Conservation (phyloP, 2,329 filamentous ascomycete genomes). For the Phaeosphaeriaceae sp. region DNA sequence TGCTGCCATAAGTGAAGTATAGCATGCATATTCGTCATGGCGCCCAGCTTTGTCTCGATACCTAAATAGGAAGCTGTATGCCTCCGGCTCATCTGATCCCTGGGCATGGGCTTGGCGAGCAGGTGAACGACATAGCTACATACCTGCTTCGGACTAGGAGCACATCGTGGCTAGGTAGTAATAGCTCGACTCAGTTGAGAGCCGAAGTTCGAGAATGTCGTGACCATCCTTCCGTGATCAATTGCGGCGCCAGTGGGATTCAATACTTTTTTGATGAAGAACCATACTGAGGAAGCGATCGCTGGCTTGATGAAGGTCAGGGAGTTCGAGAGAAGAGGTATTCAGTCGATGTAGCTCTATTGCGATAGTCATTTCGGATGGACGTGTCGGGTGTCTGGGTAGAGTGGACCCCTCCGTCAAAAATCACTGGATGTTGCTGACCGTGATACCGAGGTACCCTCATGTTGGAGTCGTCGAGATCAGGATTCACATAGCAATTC, state of each 20-base stretch:
- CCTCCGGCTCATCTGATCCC: slow-evolving; percentile 3
- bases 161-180: neutral
- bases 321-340: too few relatives aligned
- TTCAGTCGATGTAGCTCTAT: too few relatives aligned
- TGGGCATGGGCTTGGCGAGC: slow-evolving; percentile 15
- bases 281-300: neutral
- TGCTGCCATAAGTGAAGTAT: slow-evolving; percentile 12
- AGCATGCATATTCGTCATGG: slow-evolving; percentile 21
- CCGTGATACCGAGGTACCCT: too few relatives aligned
- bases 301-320: neutral
- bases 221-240: neutral
- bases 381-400: too few relatives aligned
- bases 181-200: neutral
- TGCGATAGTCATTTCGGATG: too few relatives aligned
- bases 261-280: neutral
- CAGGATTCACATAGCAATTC: too few relatives aligned
- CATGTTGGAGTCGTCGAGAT: too few relatives aligned
- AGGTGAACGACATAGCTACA: slow-evolving; percentile 5
- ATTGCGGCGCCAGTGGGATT: neutral
- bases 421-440: too few relatives aligned
- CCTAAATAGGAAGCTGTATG: slow-evolving; percentile 27
- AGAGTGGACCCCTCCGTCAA: too few relatives aligned
- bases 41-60: slow-evolving; percentile 18
- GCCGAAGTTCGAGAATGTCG: neutral
- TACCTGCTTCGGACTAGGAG: slow-evolving; percentile 5